phyloP scores from a whole-genome alignment of 805 yeast genomes.

The Candida broadrunensis region DNA sequence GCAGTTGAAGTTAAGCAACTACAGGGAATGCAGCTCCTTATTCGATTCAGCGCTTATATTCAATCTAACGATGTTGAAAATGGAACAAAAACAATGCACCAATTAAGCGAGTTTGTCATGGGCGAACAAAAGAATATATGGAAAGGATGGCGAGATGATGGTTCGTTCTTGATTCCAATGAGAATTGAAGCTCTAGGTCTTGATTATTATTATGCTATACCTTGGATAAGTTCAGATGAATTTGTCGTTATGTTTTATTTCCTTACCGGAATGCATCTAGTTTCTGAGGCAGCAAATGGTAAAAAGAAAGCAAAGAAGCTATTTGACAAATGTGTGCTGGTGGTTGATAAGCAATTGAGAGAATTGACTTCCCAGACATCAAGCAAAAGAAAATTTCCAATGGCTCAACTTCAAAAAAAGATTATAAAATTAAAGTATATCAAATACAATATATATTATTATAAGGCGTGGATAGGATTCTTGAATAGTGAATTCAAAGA shows the following conservation, averaged over 20 bases:
- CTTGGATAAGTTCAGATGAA: constrained; percentile 44
- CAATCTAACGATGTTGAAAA: constrained; percentile 21
- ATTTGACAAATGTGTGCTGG: constrained; percentile 32
- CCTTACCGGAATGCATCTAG: constrained; percentile 38
- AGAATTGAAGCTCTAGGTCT: background rate
- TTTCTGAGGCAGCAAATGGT: constrained; percentile 25
- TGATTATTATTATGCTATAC: constrained; percentile 11
- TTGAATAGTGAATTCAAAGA: constrained; percentile 20
- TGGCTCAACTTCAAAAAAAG: constrained; percentile 18
- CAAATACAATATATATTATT: constrained; percentile 26
- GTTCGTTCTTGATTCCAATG: constrained; percentile 10
- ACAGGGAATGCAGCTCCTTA: constrained; percentile 25
- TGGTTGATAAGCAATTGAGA: constrained; percentile 23
- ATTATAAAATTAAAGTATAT: constrained; percentile 26
- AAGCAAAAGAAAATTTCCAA: constrained; percentile 12
- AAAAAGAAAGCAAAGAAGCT: constrained; percentile 31
- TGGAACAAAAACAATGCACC: constrained; percentile 19
- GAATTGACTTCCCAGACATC: constrained; percentile 5
- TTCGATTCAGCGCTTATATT: constrained; percentile 21
- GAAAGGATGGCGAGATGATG: constrained; percentile 29
- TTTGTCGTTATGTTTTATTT: constrained; percentile 40
- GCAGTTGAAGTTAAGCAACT: constrained; percentile 19
- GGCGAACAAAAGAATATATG: constrained; percentile 16
- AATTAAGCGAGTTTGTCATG: constrained; percentile 19
- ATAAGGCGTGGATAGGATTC: constrained; percentile 36